Evolutionary conservation across 164 flowering plant species (phyloP).

Genomic region (Houttuynia cordata): DNA sequence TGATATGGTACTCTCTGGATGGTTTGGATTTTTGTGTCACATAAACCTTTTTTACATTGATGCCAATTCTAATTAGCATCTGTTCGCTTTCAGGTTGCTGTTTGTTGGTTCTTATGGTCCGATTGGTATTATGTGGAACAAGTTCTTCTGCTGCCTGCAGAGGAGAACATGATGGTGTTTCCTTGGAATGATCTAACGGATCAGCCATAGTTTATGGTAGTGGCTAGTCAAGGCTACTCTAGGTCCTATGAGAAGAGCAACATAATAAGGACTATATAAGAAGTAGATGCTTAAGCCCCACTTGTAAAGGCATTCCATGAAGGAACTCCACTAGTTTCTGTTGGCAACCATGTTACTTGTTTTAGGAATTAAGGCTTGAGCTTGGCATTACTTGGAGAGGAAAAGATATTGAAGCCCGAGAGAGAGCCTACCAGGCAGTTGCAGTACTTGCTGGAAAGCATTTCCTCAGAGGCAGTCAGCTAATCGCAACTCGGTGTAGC

Average conservation of each 20-base stretch:
- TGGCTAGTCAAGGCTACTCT: conserved; percentile 93
- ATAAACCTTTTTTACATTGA: too few relatives aligned
- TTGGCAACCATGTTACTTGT: conserved; percentile 67
- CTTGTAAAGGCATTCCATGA: conserved; percentile 66
- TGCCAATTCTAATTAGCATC: background rate
- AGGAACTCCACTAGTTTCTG: conserved; percentile 28
- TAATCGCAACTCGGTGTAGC: background rate
- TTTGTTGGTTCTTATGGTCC: conserved; percentile 76
- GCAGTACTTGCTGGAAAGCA: conserved; percentile 92
- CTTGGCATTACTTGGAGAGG: conserved; percentile 38
- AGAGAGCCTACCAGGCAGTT: conserved; percentile 61
- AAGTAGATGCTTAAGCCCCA: conserved; percentile 12
- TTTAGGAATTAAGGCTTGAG: conserved; percentile 77
- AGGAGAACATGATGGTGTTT: conserved; percentile 51
- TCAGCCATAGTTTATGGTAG: conserved; percentile 96
- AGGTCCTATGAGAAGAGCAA: conserved; percentile 69
- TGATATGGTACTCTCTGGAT: too few relatives aligned
- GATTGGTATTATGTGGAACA: conserved; percentile 83
- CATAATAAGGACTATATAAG: conserved; percentile 40
- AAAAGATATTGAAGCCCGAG: conserved; percentile 18
- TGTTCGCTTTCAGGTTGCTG: background rate
- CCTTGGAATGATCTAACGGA: conserved; percentile 73
- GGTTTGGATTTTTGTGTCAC: too few relatives aligned
- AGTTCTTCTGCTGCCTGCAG: conserved; percentile 76
- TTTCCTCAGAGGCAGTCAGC: conserved; percentile 16